These are phyloP conservation scores for Globisporangium recalcitrans DNA, from an alignment of 352 stramenopile genomes.

Conservation along the genomic window DNA sequence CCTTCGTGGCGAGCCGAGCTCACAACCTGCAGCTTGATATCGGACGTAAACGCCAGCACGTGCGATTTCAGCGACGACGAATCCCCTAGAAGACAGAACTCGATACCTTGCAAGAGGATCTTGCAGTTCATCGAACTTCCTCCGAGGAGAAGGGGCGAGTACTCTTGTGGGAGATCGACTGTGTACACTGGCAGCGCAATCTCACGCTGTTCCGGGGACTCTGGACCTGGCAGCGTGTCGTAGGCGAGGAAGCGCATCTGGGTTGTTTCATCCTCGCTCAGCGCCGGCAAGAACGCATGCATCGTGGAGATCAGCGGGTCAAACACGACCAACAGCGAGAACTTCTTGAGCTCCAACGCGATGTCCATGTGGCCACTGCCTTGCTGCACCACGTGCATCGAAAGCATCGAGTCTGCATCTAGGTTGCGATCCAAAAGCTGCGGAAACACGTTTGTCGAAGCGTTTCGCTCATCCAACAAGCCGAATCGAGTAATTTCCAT, in stretches of 20 bases:
- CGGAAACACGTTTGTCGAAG: conserved; percentile 61
- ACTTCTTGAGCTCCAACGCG: conserved; percentile 44
- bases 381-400: conserved; percentile 39
- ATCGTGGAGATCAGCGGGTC: conserved; percentile 56
- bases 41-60: conserved; percentile 76
- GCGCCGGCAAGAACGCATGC: conserved; percentile 54
- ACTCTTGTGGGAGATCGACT: conserved; percentile 56
- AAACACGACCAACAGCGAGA: conserved; percentile 72
- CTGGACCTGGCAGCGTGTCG: conserved; percentile 30
- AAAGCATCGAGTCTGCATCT: conserved; percentile 49
- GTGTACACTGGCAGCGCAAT: conserved; percentile 36
- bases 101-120: conserved; percentile 47
- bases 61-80: conserved; percentile 64
- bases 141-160: conserved; percentile 61
- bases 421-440: conserved; percentile 76
- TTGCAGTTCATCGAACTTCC: conserved; percentile 49
- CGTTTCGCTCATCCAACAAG: conserved; percentile 60
- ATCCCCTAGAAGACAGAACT: conserved; percentile 81
- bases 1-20: conserved; percentile 62
- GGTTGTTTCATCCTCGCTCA: conserved; percentile 64
- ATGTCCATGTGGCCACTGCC: conserved; percentile 55
- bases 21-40: conserved; percentile 56
- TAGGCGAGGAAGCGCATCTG: conserved; percentile 69
- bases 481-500: conserved; percentile 62
- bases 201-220: conserved; percentile 58